Evolutionary conservation across 2,329 filamentous ascomycete species (phyloP).

Genomic region (Epichloe aotearoae): DNA sequence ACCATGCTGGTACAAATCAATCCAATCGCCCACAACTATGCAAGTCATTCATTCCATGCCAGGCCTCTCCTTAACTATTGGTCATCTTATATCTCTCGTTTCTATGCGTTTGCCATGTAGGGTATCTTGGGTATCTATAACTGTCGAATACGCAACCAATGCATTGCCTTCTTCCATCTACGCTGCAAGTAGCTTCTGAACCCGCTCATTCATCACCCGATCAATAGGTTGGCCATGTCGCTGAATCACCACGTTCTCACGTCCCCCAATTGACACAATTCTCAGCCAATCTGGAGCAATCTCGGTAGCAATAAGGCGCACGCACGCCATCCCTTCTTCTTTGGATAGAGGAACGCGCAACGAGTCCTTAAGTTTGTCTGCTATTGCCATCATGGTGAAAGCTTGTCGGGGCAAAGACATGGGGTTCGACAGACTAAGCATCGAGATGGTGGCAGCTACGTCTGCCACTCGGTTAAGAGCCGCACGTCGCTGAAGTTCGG

Average conservation of each 20-base stretch:
- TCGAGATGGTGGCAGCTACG: conserved; percentile 52
- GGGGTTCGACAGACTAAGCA: conserved; percentile 44
- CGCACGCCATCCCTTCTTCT: conserved; percentile 37
- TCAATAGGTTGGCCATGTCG: conserved; percentile 27
- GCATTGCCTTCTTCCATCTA: conserved; percentile 5
- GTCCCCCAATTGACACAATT: conserved; percentile 36
- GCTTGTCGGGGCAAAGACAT: conserved; percentile 42
- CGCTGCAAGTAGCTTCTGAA: conserved; percentile 18
- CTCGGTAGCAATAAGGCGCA: conserved; percentile 38
- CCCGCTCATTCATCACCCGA: conserved; percentile 23
- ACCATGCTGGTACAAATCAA: conserved; percentile 2
- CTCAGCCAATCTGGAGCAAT: conserved; percentile 44
- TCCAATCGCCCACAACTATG: not conserved
- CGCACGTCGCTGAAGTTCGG: conserved; percentile 45
- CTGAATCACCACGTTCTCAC: conserved; percentile 46
- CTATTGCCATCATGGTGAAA: conserved; percentile 50
- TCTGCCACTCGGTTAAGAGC: conserved; percentile 58
- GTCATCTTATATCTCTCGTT: not conserved
- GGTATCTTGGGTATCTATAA: not conserved
- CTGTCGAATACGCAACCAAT: not conserved
- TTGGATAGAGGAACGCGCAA: conserved; percentile 40
- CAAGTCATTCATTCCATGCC: not conserved
- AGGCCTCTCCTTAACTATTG: not conserved
- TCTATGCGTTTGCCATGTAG: not conserved
- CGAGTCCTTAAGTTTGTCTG: conserved; percentile 56